Conservation (phyloP, 2,329 filamentous ascomycete species). For the Cladobotryum mycophilum region DNA sequence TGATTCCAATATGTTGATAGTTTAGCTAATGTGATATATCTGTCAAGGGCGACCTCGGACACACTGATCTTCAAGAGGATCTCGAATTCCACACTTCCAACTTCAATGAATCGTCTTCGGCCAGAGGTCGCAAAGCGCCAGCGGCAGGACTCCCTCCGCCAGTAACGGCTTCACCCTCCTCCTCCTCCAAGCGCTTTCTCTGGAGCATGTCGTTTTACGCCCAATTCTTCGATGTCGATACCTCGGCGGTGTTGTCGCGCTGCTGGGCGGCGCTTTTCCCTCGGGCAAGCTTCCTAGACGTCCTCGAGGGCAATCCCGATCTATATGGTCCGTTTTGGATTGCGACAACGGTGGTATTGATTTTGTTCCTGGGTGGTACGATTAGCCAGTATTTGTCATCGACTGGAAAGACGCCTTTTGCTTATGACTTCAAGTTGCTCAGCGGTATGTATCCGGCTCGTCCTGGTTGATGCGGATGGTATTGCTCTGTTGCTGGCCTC, state of each 20-base stretch:
- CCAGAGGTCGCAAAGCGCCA: slow-evolving; percentile 42
- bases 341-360: slow-evolving; percentile 92
- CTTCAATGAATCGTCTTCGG: slow-evolving; percentile 56
- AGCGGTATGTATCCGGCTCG: slow-evolving; percentile 53
- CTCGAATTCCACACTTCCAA: slow-evolving; percentile 97
- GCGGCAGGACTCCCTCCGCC: slow-evolving; percentile 51
- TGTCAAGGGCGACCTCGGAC: slow-evolving; percentile 82
- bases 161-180: slow-evolving; percentile 42
- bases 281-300: slow-evolving; percentile 90
- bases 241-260: slow-evolving; percentile 76
- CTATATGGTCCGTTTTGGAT: slow-evolving; percentile 98
- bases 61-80: slow-evolving; percentile 97
- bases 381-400: slow-evolving; percentile 83
- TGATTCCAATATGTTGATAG: slow-evolving; percentile 6
- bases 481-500: background rate
- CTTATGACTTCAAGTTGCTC: slow-evolving; percentile 84
- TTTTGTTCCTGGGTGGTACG: slow-evolving; percentile 89
- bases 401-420: slow-evolving; percentile 64
- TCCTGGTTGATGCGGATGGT: no score
- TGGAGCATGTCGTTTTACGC: slow-evolving; percentile 93
- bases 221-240: slow-evolving; percentile 98
- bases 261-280: slow-evolving; percentile 88
- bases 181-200: slow-evolving; percentile 73
- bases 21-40: slow-evolving; percentile 16
- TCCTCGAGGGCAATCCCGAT: slow-evolving; percentile 93